Evolutionary conservation across 805 yeast genomes (phyloP), one percentile per base, ranked within the genome.

Genomic region (Yamadazyma philogaea): DNA sequence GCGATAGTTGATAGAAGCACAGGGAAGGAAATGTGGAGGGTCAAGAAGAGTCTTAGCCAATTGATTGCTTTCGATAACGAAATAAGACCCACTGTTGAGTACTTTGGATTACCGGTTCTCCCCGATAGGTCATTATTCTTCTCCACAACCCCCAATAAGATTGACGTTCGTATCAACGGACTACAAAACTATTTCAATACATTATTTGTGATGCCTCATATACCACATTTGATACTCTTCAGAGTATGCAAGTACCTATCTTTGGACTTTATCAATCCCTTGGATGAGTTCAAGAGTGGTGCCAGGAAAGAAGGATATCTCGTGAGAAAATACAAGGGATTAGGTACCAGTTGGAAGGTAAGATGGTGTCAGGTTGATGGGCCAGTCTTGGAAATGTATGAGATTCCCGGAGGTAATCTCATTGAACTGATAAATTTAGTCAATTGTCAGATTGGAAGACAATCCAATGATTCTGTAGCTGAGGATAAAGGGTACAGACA

Each of bases 21-120:
- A 2, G 67, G 70, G 30, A 80, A 80, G 46, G 87, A 82, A 52
- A 75, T 86, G 69, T 90, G 95, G 84, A 73, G 81, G 51, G 79
- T 87, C 40, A 68, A 79, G 32, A 88, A 88, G 54, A 61, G 79
- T 1, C 75, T 80, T 45, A 64, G 76, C 1, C 83, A 82, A 51
- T 64, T 91, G n/a, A 48, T 68, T 5, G 68, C 72, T 7, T 70
- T 90, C 47, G 95, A 88, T 60, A 60, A 64, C 17, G 77, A 73
- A 30, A 65, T 87, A 8, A 70, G 88, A 48, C 77, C 77, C 4
- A 58, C 66, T 8, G 61, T 69, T 14, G 75, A 72, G 44, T 69
- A 70, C 43, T 74, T 79, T 38, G 78, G 80, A 18, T 61, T 84
- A 21, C 84, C 89, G 0, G 64, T 72, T 6, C 57, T 87, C 16